phyloP scores from a whole-genome alignment of 1,284 basidiomycete species.

The Ganoderma leucocontextum region DNA sequence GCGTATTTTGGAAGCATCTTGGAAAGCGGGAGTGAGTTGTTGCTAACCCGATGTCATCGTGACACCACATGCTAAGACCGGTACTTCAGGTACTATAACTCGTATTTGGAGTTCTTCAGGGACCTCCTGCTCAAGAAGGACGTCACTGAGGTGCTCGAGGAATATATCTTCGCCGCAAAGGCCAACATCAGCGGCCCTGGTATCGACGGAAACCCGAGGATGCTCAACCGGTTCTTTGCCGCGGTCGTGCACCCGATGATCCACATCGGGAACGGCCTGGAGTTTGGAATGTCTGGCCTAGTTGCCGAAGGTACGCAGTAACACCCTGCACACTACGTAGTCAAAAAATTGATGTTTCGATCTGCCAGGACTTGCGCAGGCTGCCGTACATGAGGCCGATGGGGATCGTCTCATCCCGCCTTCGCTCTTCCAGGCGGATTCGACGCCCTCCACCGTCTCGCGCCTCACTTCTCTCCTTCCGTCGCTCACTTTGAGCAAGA shows the following conservation, averaged over 20 bases:
- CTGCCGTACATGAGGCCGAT: slow-evolving; percentile 39
- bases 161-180: slow-evolving; percentile 62
- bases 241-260: slow-evolving; percentile 73
- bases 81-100: slow-evolving; percentile 58
- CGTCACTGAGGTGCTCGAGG: slow-evolving; percentile 53
- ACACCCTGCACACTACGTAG: background rate
- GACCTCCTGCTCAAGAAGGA: slow-evolving; percentile 53
- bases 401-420: slow-evolving; percentile 37
- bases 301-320: slow-evolving; percentile 61
- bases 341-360: background rate
- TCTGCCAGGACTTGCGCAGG: slow-evolving; percentile 45
- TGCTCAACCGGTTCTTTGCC: slow-evolving; percentile 67
- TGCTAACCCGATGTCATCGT: background rate
- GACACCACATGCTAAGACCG: background rate
- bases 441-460: background rate
- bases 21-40: slow-evolving; percentile 9
- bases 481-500: background rate
- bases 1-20: slow-evolving; percentile 53
- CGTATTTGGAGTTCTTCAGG: slow-evolving; percentile 67
- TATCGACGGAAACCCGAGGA: slow-evolving; percentile 43
- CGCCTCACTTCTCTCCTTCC: slow-evolving; percentile 7
- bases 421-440: slow-evolving; percentile 37
- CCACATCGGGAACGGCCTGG: slow-evolving; percentile 67
- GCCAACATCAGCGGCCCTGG: slow-evolving; percentile 51
- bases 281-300: slow-evolving; percentile 69